Base-by-base conservation (phyloP, 176 grass and related monocot genomes). In the Coix lacrymajobi region DNA sequence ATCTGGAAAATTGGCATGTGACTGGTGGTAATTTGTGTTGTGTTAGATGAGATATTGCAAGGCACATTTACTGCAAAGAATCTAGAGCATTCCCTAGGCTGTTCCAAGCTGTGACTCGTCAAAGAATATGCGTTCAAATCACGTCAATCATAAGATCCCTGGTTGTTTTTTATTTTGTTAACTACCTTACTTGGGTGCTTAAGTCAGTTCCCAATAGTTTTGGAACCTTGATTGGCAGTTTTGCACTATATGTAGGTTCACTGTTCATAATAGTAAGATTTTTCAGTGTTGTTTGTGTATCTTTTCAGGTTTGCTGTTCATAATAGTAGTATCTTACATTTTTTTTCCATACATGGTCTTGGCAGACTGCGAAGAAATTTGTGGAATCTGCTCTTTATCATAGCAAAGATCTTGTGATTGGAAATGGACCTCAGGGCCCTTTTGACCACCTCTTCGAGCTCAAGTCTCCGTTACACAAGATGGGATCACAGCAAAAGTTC, bases 391-490 rank as follows among this genome's bases (percentile, higher is more conserved):
- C 91, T 77, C 92, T 98, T 84, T 67, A 90, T 80, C 79, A 93
- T 46, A 95, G 96, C 67, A 93, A 90, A 93, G 88, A 90, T 83
- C 72, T 98, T 74, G 22, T 84, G 32, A 90, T 95, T 51, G 96
- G 96, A 80, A 93, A 87, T 68, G 92, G 96, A 54, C 84, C 91
- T 85, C 96, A 98, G 91, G 96, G 96, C 40, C 96, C 92, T 49
- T 98, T 98, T 16, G 96, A 98, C n/a, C 96, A 95, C 40, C 87
- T 90, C 52, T 98, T 93, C 79, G 88, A 67, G 67, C 87, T 95
- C 40, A 85, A 88, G 82, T 79, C 44, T 78, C 69, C 77, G 31
- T 75, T 84, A 20, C 66, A 64, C 81, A 86, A 86, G 75, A 56
- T 89, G 57, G 86, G 69, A 19, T 79, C 43, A 14, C 66, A 15